Conservation (phyloP, 805 yeast genomes). For the Kuraishia hungarica region DNA sequence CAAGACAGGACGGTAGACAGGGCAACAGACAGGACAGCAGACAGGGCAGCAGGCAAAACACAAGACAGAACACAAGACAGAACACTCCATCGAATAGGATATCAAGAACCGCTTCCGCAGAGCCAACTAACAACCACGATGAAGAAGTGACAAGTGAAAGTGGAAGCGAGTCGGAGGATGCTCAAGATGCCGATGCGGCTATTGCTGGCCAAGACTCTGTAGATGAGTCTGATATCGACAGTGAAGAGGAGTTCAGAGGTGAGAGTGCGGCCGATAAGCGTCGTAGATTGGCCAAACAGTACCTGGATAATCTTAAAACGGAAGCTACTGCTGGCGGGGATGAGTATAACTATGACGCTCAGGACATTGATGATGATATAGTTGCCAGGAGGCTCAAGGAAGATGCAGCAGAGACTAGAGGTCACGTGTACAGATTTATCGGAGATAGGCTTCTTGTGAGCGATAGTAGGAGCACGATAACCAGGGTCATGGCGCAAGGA, state of each 20-base stretch:
- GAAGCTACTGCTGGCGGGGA: conserved; percentile 29
- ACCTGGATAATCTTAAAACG: conserved; percentile 66
- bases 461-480: conserved; percentile 32
- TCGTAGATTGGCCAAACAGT: conserved; percentile 89
- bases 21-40: conserved; percentile 9
- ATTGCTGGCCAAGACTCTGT: no score
- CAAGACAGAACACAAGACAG: no score
- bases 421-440: conserved; percentile 65
- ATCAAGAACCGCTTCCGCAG: conserved; percentile 10
- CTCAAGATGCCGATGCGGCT: no score
- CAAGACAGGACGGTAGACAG: conserved; percentile 12
- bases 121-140: conserved; percentile 29
- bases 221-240: conserved; percentile 20
- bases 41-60: no score
- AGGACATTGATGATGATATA: conserved; percentile 82
- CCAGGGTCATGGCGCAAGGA: conserved; percentile 54
- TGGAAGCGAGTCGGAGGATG: conserved; percentile 40
- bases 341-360: conserved; percentile 68
- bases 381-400: conserved; percentile 70
- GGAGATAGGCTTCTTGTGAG: conserved; percentile 40
- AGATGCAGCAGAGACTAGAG: conserved; percentile 88
- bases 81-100: conserved; percentile 9
- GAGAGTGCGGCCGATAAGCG: conserved; percentile 92
- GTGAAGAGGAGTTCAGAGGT: conserved; percentile 57
- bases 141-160: conserved; percentile 41